Conservation (phyloP, 495 filamentous ascomycete species). For the Chaetomium tenue region DNA sequence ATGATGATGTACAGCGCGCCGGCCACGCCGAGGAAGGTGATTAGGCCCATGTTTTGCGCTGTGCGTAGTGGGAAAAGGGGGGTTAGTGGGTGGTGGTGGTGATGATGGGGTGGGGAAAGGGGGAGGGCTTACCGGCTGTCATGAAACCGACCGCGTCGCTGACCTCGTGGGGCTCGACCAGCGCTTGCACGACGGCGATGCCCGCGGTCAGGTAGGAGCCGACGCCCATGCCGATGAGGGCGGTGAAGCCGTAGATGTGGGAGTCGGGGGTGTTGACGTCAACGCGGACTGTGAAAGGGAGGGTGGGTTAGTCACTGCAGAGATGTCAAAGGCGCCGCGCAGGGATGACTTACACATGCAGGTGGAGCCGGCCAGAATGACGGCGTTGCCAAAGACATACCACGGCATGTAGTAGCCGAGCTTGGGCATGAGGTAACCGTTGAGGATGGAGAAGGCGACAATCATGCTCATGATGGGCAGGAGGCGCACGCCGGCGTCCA, state of each 20-base stretch:
- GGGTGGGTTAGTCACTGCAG: background rate
- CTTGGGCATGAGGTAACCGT: slow-evolving; percentile 52
- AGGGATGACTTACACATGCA: slow-evolving; percentile 37
- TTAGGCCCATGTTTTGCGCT: background rate
- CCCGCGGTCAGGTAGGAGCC: slow-evolving; percentile 50
- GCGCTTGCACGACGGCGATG: slow-evolving; percentile 53
- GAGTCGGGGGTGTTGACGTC: slow-evolving; percentile 31
- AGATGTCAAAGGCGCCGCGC: background rate
- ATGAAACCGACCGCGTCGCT: slow-evolving; percentile 46
- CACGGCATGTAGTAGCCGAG: slow-evolving; percentile 57
- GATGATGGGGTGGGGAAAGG: too few relatives aligned
- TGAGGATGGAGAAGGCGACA: slow-evolving; percentile 45
- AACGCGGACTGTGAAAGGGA: slow-evolving; percentile 23
- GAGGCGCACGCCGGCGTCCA: slow-evolving; percentile 53
- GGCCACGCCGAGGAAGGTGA: background rate
- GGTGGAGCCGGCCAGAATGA: slow-evolving; percentile 49
- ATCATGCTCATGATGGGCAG: slow-evolving; percentile 56
- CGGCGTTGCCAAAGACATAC: slow-evolving; percentile 50
- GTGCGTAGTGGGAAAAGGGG: too few relatives aligned
- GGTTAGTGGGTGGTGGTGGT: too few relatives aligned
- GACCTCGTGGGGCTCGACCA: slow-evolving; percentile 40
- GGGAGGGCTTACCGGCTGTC: slow-evolving; percentile 18
- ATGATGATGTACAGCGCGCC: slow-evolving; percentile 4
- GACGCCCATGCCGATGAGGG: slow-evolving; percentile 52
- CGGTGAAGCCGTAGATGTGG: slow-evolving; percentile 53